Base-by-base conservation (phyloP, 768 basidiomycete genomes). In the Coprinopsis marcescibilis region DNA sequence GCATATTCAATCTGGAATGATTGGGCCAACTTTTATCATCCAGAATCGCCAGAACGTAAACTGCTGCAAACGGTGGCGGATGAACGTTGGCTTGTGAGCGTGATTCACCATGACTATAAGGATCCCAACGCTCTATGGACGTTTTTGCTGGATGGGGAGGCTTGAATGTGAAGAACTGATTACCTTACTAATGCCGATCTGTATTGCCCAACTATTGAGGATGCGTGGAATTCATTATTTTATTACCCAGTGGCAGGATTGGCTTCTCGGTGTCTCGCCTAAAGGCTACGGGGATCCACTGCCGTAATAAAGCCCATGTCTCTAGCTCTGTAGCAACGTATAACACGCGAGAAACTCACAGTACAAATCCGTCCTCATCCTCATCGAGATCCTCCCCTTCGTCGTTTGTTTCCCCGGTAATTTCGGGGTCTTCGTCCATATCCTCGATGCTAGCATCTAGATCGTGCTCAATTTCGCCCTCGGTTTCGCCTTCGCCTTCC, bases 1-100 rank as follows among this genome's bases (percentile, higher is more conserved):
- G 94, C 92, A 0, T 99, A 96, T 62, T 84, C 83, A 7, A 94
- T 93, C 46, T 99, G 95, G 95, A 75, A 80, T 1, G 87, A 93
- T 52, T 99, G 96, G 96, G 85, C 91, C 11, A 79, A 81, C 15
- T 83, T 89, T 51, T 95, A 92, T 58, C 78, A 84, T 3, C 85
- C 89, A 1, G 72, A 62, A 4, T 91, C 93, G 0, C 67, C 73
- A 4, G 83, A 89, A 45, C 76, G 93, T 42, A 65, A 67, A 32
- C 57, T 94, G n/a, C 70, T 99, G 21, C 83, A 94, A 43, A 50
- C 64, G 4, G 75, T 97, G 32, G 71, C 80, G 37, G 73, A 83
- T 46, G 71, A 80, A 45, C 76, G 87, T 32, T 99, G 95, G 95
- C 68, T 99, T 41, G 81, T 98, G 52, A 94, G 82, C 65, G 69